A percentile compares a stretch with the other conserved stretches of the same genome.
Evolutionary conservation across 495 filamentous ascomycete species (phyloP).

Genomic region (Daldinia childiae): DNA sequence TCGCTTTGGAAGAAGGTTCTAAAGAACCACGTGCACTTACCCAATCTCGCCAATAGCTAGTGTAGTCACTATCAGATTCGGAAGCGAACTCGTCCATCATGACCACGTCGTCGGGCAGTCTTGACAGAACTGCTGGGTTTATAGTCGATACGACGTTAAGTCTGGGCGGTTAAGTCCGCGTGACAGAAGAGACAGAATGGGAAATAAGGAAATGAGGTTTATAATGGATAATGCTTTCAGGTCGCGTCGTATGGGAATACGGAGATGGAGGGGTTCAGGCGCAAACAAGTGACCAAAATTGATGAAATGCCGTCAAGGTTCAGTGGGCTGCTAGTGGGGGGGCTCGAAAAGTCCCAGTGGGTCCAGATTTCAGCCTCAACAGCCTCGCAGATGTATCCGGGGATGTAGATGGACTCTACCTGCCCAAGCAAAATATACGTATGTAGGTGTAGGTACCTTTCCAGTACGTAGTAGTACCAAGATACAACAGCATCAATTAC

Average conservation of each 20-base stretch:
- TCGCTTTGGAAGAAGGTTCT: constrained; percentile 10
- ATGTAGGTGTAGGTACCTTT: background rate
- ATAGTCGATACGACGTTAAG: background rate
- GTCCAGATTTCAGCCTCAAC: constrained; percentile 32
- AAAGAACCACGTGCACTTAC: constrained; percentile 63
- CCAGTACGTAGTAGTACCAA: background rate
- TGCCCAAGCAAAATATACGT: background rate
- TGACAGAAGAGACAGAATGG: background rate
- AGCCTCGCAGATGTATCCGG: constrained; percentile 22
- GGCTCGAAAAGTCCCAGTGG: constrained; percentile 15
- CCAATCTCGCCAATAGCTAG: constrained; percentile 99
- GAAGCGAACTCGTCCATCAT: constrained; percentile 95
- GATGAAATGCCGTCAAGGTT: constrained; percentile 25
- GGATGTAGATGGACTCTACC: background rate
- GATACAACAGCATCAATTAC: background rate
- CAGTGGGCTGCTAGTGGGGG: constrained; percentile 34
- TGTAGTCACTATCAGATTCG: constrained; percentile 98
- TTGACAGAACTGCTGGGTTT: background rate
- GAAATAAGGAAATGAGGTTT: background rate
- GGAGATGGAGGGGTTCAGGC: constrained; percentile 32
- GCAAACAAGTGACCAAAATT: constrained; percentile 19
- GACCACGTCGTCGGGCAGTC: constrained; percentile 14
- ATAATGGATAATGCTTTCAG: background rate
- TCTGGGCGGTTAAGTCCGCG: background rate
- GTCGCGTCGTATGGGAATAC: constrained; percentile 6